Evolutionary conservation across 768 basidiomycete genomes (phyloP), one percentile per base, ranked within the genome.

Genomic region (Boletus barrowsii): DNA sequence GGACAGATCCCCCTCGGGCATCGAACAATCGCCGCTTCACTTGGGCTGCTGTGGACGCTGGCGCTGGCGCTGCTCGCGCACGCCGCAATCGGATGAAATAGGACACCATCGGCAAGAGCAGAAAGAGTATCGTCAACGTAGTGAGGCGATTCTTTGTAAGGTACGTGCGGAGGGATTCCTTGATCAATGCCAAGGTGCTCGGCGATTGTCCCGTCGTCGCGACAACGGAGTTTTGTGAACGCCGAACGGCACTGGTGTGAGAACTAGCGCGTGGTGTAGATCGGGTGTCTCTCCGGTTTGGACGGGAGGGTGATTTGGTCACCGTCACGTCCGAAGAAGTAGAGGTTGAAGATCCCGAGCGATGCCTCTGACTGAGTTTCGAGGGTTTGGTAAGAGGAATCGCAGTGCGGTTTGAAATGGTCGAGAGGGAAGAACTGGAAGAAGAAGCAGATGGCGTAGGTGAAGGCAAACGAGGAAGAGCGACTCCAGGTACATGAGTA

Each of bases 321-420:
- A 70, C 57, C 11, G 69, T 70, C 24, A 51, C 48, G 20, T 67
- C 64, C 22, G 68, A 70, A 22, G 59, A 40, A 17, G 54, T 24
- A 33, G 70, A 69, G 3, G 45, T 68, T 3, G 61, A 63, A 24
- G 68, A 70, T 5, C 45, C 22, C 7, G 65, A 51, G 14, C 51
- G 59, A 22, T 55, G 55, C 24, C 50, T 55, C 42, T 57, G 58
- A 26, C 50, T 36, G 4, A 61, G 57, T 43, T 56, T 61, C 33
- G 61, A 54, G 13, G 55, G 55, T 18, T 43, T 43, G 3, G 42
- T 58, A 18, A 56, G 53, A 42, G 87, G 88, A 20, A 87, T 83
- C 3, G 83, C 77, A 5, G 89, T 90, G 58, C 84, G 86, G 24
- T 84, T 88, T 0, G 88, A 90, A 3, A 80, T 77, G 9, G 86